Evolutionary conservation across 192 early-diverging fungal species (phyloP).

Genomic region (Umbelopsis isabellina): DNA sequence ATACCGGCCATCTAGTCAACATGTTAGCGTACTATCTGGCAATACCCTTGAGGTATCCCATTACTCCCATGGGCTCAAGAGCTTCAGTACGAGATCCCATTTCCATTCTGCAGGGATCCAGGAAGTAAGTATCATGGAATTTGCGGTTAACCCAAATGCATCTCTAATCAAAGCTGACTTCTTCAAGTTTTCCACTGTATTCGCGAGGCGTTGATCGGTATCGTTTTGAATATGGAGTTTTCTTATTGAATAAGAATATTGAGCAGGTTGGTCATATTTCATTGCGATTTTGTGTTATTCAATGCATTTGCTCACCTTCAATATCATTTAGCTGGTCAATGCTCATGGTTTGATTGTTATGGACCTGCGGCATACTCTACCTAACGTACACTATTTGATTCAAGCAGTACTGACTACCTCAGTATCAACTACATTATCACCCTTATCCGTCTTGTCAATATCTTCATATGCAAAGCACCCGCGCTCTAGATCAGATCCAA

Average conservation of each 20-base stretch:
- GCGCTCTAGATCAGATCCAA: background rate
- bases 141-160: background rate
- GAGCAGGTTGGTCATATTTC: constrained; percentile 63
- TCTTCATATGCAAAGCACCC: constrained; percentile 33
- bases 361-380: constrained; percentile 73
- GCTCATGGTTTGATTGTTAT: constrained; percentile 62
- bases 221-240: constrained; percentile 84
- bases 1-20: constrained; percentile 64
- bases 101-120: constrained; percentile 37
- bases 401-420: constrained; percentile 52
- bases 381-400: constrained; percentile 69
- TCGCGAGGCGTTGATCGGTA: constrained; percentile 64
- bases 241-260: constrained; percentile 84
- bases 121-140: constrained; percentile 35
- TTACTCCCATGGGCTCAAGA: constrained; percentile 74
- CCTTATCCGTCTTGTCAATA: constrained; percentile 42
- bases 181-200: constrained; percentile 76
- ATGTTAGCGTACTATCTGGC: constrained; percentile 74
- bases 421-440: constrained; percentile 36
- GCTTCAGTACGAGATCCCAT: constrained; percentile 62
- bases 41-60: constrained; percentile 73
- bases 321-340: constrained; percentile 64
- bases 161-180: background rate
- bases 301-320: background rate
- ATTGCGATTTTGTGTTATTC: too few species aligned